A percentile compares a stretch with the other conserved stretches of the same genome.
Evolutionary conservation across 345 rosid genomes (phyloP).

Genomic region (Acer yangbiense): DNA sequence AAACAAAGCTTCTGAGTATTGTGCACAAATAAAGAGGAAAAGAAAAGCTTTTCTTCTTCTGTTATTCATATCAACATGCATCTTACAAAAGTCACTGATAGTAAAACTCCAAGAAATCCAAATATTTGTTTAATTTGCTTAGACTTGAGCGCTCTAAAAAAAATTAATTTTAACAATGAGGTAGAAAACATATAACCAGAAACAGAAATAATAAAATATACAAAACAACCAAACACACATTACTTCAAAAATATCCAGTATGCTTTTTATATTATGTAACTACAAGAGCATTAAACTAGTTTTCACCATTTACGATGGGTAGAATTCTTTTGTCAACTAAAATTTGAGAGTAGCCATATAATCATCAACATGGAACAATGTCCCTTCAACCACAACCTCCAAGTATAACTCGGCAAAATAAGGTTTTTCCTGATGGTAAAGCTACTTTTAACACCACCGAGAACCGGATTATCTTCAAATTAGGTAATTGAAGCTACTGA

Average conservation of each 20-base stretch:
- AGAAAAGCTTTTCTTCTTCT: neutral
- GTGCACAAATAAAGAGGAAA: neutral
- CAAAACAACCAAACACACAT: neutral
- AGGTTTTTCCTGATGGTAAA: neutral
- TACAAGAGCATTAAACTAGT: neutral
- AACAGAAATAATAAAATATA: neutral
- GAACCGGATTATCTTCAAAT: neutral
- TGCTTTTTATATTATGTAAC: neutral
- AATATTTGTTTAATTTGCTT: neutral
- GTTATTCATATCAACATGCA: constrained; percentile 2
- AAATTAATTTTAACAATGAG: neutral
- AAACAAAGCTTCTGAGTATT: constrained; percentile 9
- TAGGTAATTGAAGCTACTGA: neutral
- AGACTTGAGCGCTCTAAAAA: neutral
- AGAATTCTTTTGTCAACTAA: neutral
- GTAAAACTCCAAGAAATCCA: neutral
- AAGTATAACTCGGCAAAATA: neutral
- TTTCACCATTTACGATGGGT: neutral
- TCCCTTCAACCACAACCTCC: neutral
- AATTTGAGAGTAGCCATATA: neutral
- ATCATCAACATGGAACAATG: neutral
- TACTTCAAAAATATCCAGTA: neutral
- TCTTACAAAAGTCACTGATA: neutral
- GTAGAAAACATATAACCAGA: neutral
- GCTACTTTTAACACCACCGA: neutral